These are phyloP conservation scores for Macrocybe gigantea DNA, from an alignment of 768 basidiomycete genomes.

Conservation along the genomic window DNA sequence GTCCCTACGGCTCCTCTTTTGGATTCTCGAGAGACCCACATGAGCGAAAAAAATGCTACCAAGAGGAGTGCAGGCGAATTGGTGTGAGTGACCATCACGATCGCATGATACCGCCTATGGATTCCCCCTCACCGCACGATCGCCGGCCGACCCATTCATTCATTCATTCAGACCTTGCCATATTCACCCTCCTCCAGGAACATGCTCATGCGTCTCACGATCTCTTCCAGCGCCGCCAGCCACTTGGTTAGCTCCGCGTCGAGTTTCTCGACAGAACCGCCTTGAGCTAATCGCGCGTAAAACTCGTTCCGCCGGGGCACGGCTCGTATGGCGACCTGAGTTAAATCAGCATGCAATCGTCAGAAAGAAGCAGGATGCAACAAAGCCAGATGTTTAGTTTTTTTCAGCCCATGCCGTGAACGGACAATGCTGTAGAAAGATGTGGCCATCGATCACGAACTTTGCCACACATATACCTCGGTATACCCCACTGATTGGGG, in stretches of 20 bases:
- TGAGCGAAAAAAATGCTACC: too few relatives aligned
- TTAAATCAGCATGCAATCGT: background rate
- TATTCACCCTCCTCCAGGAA: slow-evolving; percentile 52
- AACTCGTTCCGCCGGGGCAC: slow-evolving; percentile 61
- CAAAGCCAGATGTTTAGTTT: background rate
- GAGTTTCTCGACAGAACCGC: slow-evolving; percentile 49
- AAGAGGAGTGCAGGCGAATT: too few relatives aligned
- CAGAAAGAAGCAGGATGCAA: slow-evolving; percentile 10
- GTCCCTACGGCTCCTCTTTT: too few relatives aligned
- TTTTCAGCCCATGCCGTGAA: background rate
- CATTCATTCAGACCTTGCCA: slow-evolving; percentile 35
- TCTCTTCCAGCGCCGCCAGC: slow-evolving; percentile 50
- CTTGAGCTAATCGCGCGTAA: slow-evolving; percentile 55
- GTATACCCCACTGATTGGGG: too few relatives aligned
- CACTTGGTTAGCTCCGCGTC: slow-evolving; percentile 50
- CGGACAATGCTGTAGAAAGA: too few relatives aligned
- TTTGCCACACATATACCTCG: too few relatives aligned
- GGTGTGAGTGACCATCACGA: too few relatives aligned
- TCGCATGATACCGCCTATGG: too few relatives aligned
- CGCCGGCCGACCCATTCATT: too few relatives aligned
- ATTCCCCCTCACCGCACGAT: too few relatives aligned
- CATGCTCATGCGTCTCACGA: slow-evolving; percentile 41
- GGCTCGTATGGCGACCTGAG: slow-evolving; percentile 51
- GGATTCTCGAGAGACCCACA: too few relatives aligned
- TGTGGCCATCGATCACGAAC: too few relatives aligned